phyloP scores from a whole-genome alignment of 345 rosid genomes.

The Syzygium oleosum region DNA sequence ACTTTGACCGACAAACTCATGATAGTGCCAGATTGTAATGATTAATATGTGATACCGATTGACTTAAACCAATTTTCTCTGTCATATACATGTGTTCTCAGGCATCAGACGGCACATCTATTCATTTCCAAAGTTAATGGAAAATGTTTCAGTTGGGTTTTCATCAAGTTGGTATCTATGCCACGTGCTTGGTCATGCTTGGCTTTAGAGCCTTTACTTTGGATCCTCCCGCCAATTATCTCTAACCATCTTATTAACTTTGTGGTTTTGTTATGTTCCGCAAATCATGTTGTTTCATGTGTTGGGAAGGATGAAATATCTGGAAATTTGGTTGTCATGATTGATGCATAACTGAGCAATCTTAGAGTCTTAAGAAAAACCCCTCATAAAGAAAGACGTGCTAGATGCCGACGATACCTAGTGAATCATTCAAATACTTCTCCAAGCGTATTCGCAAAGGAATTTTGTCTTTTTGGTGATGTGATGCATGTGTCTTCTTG shows the following conservation, averaged over 20 bases:
- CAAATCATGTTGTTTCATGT: not conserved
- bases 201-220: not conserved
- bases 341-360: not conserved
- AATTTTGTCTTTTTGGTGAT: not conserved
- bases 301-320: not conserved
- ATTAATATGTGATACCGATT: not conserved
- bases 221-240: not conserved
- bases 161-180: not conserved
- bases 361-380: not conserved
- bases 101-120: not conserved
- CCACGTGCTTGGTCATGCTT: not conserved
- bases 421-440: not conserved
- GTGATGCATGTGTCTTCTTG: not conserved
- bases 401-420: not conserved
- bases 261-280: not conserved
- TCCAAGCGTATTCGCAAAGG: not conserved
- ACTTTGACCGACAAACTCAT: not conserved
- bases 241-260: not conserved
- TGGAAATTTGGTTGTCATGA: not conserved
- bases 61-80: not conserved
- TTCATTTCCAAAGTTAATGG: not conserved
- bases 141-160: not conserved
- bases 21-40: not conserved
- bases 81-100: not conserved
- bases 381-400: not conserved